Evolutionary conservation across 768 basidiomycete species (phyloP), one percentile per base, ranked within the genome.

Genomic region (Rhodocollybia butyracea): DNA sequence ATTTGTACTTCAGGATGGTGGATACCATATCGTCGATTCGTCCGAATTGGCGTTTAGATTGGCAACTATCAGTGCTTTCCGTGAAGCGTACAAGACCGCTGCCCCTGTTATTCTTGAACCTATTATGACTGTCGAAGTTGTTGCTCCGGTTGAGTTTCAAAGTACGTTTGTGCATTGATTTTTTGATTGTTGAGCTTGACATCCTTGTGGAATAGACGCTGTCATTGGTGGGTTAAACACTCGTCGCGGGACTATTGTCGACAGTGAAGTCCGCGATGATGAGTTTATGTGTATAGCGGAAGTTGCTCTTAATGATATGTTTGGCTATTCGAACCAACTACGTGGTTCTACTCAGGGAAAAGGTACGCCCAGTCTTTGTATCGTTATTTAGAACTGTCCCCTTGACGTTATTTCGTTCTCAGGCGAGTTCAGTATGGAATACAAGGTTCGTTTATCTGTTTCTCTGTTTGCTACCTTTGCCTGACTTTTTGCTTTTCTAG

Each of bases 81-180:
- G 91, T 51, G 96, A 98, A 64, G 85, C 87, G 3, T 98, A 89
- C 77, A 76, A 77, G 59, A 80, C 80, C 59, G 86, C 91, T 42
- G 76, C 76, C 50, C 86, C 92, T 0, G 86, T 92, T 51, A 88
- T 99, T 54, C 74, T 99, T 38, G 96, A 99, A 68, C 96, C 96
- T n/a, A 88, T 98, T 72, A 99, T 99, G 96, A 91, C 83, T 15
- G 96, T 99, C 34, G 96, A 99, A 64, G 92, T 98, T 26, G 88
- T 98, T 36, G 95, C 96, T 1, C 97, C 97, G 2, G 78, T 83
- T 12, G 97, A 99, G 67, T 99, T 98, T 81, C 97, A 99, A 70
- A 89, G 89, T 80, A 67, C 50, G 77, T 29, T 26, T 36, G 31
- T 38, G 21, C 17, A 21, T 22, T 15, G 2, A n/a, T 30, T 13